Base-by-base conservation (phyloP, 2,329 filamentous ascomycete species). In the Microsporum ferrugineum region DNA sequence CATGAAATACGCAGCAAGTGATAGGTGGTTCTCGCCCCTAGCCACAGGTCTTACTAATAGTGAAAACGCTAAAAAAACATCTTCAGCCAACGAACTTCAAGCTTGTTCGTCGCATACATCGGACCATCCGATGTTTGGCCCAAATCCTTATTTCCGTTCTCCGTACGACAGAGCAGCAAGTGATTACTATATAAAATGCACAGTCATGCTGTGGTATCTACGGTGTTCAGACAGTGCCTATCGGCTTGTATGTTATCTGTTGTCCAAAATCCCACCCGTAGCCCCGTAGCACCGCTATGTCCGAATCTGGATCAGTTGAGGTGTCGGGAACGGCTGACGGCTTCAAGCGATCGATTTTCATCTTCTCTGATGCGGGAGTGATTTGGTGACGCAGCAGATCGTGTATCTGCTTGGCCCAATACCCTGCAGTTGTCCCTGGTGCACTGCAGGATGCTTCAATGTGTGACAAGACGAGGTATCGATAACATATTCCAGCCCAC, bases 401-500 rank as follows among this genome's bases (percentile, higher is more conserved):
- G 10, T 38, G 34, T 43, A 62, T n/a, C 33, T 47, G 57, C 6
- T 39, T 34, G 12, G 49, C 60, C 60, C 60, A 62, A 39, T 17
- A 55, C 17, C 45, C 47, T 41, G 53, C n/a, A 33, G 58, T n/a
- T 56, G 61, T 31, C 3, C 39, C 55, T 41, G 55, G 68, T 53
- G 66, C 66, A 49, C 70, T 61, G 60, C 75, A 77, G 17, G 67
- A 66, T 23, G 69, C 69, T 14, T 68, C 63, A 10, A 75, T 62
- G 61, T 76, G 75, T 7, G 65, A 68, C 41, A 68, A 63, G 2
- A 73, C 70, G 12, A 73, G 66, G 58, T 62, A 63, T 14, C 67
- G 61, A 34, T 62, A 66, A 36, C 69, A 66, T 38, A 69, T 63
- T 34, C 64, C 64, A 8, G 66, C 65, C 77, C 76, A 80, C 1